phyloP scores from a whole-genome alignment of 1,284 basidiomycete species.

The Naganishia sp. region DNA sequence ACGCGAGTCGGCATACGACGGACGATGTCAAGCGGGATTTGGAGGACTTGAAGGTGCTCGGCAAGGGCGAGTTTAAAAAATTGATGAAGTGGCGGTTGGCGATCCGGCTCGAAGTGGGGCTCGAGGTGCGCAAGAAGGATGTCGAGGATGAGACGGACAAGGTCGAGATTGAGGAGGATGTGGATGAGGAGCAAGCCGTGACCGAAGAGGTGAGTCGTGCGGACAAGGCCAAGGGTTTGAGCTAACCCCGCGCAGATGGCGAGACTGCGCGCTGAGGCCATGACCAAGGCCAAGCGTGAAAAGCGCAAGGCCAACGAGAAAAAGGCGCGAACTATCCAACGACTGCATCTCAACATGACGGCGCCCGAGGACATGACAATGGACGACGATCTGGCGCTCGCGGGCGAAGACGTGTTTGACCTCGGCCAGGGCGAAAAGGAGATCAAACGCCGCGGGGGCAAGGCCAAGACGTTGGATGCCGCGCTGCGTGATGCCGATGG shows the following conservation, averaged over 20 bases:
- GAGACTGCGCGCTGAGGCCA: constrained; percentile 75
- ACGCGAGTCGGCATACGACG: constrained; percentile 70
- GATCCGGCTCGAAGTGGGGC: constrained; percentile 79
- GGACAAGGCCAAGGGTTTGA: constrained; percentile 5
- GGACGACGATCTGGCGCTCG: constrained; percentile 66
- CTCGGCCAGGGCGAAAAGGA: constrained; percentile 65
- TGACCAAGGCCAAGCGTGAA: constrained; percentile 75
- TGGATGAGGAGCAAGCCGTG: constrained; percentile 85
- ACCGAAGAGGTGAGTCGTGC: constrained; percentile 70
- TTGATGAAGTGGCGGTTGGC: constrained; percentile 87
- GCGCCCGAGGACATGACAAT: constrained; percentile 94
- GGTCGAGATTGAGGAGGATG: constrained; percentile 61
- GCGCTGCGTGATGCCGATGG: constrained; percentile 57
- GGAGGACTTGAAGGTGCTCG: constrained; percentile 92
- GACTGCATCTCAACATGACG: constrained; percentile 97
- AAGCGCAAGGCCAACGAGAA: constrained; percentile 86
- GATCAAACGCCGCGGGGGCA: constrained; percentile 55
- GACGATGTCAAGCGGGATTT: constrained; percentile 78
- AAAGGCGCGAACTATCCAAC: constrained; percentile 82
- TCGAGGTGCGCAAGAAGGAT: constrained; percentile 73
- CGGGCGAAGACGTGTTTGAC: constrained; percentile 79
- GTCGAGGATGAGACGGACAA: constrained; percentile 72
- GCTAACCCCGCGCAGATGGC: constrained; percentile 64
- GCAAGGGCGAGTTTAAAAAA: constrained; percentile 94
- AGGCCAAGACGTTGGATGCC: constrained; percentile 56